phyloP scores from a whole-genome alignment of 805 yeast genomes.

The Hagleromyces aurorensis region DNA sequence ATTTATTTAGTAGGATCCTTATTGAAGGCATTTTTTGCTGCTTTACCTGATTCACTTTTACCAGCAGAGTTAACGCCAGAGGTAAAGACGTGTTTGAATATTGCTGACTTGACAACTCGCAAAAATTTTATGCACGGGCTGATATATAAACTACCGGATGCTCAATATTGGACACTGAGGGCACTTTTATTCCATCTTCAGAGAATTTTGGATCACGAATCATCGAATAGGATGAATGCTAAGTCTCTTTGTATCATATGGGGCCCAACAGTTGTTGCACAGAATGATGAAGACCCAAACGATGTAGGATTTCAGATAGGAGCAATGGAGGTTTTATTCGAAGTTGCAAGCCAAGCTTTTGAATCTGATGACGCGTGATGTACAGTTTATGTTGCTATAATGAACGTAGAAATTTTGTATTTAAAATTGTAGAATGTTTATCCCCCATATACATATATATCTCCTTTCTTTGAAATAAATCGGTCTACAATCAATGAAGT shows the following conservation, averaged over 20 bases:
- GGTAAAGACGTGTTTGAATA: conserved; percentile 51
- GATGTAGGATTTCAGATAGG: conserved; percentile 70
- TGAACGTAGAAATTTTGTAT: too few species aligned
- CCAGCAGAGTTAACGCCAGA: conserved; percentile 25
- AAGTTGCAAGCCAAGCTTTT: conserved; percentile 75
- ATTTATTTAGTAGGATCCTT: conserved; percentile 83
- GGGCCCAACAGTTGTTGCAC: conserved; percentile 83
- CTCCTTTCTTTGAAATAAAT: conserved; percentile 5
- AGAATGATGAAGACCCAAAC: conserved; percentile 57
- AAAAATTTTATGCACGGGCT: conserved; percentile 76
- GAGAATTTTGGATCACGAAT: conserved; percentile 56
- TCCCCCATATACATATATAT: conserved; percentile 5
- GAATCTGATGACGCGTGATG: too few species aligned
- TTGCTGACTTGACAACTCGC: conserved; percentile 51
- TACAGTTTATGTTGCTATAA: too few species aligned
- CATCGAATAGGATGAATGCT: conserved; percentile 69
- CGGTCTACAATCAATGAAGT: conserved; percentile 8
- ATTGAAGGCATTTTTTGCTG: conserved; percentile 72
- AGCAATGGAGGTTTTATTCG: conserved; percentile 76
- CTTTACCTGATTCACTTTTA: conserved; percentile 56
- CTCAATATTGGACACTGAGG: conserved; percentile 86
- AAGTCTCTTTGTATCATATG: conserved; percentile 82
- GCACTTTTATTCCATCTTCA: conserved; percentile 79
- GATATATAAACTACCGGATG: conserved; percentile 87
- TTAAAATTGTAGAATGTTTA: background rate